phyloP scores from a whole-genome alignment of 2,329 filamentous ascomycete species.

The Fusarium piperis region DNA sequence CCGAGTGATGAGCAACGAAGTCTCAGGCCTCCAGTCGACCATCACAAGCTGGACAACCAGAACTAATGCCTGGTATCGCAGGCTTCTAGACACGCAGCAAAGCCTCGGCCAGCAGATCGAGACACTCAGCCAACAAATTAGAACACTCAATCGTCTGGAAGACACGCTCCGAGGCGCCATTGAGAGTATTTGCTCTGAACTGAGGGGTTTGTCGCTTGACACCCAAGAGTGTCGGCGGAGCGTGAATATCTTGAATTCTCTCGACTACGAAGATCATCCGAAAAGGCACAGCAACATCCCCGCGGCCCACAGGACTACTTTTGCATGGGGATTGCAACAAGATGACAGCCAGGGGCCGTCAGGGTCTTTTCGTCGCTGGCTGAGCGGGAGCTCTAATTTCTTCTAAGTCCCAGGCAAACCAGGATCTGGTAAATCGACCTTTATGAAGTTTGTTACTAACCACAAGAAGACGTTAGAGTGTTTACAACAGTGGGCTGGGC shows the following conservation, averaged over 20 bases:
- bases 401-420: constrained; percentile 17
- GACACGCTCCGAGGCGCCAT: not conserved
- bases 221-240: not conserved
- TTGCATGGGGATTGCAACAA: not conserved
- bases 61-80: not conserved
- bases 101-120: not conserved
- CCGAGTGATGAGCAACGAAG: not conserved
- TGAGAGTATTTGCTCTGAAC: not conserved
- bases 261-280: not conserved
- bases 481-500: not conserved
- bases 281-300: not conserved
- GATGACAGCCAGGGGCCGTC: not conserved
- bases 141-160: not conserved
- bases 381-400: not conserved
- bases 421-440: constrained; percentile 12
- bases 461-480: not conserved
- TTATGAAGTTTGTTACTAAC: constrained; percentile 18
- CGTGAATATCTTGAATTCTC: not conserved
- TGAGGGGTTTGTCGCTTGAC: not conserved
- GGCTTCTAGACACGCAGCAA: not conserved
- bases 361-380: not conserved
- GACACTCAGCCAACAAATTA: not conserved
- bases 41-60: not conserved
- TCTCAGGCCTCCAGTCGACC: not conserved
- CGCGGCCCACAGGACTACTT: not conserved